Evolutionary conservation across 345 rosid species (phyloP), one percentile per base, ranked within the genome.

Genomic region (Eucalyptus marginata): DNA sequence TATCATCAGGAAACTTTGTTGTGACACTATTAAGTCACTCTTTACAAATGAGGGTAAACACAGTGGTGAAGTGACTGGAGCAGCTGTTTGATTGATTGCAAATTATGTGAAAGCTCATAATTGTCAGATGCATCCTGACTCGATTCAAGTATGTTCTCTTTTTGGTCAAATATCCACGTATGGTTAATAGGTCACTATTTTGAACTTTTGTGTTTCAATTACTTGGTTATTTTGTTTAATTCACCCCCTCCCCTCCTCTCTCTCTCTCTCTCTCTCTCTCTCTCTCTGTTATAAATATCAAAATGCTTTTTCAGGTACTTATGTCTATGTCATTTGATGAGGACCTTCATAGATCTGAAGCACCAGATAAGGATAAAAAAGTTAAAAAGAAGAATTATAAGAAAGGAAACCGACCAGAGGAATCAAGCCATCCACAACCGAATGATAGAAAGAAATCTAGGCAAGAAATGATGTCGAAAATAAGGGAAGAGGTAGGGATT

Each of bases 71-170:
- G 96, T 95, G 66, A 96, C 99, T 49, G 93, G 93, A 59, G 96
- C 95, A 87, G 97, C 96, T 89, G 96, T 96, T 80, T 95, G 94
- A 83, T 90, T 96, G 91, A 97, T 98, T 90, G 99, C 99, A 90
- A 92, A 92, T 89, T 95, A 92, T 87, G 99, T 98, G 86, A 98
- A 97, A 92, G 92, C 91, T 86, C 91, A 92, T 89, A 89, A 95
- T 92, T 98, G 99, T 87, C 99, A 96, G 87, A 92, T 97, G 95
- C 99, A 96, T 94, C 98, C 99, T 58, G 96, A 96, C 90, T 92
- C 97, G 88, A 88, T 97, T 62, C 98, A 94, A 97, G 99, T 96
- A 93, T 87, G 88, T 54, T 18, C 10, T 20, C 25, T 52, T 52
- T 52, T 7, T 52, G 54, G 54, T 51, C 54, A 51, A 51, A 51